Percentiles rank a stretch among this genome's conserved stretches.
Conservation (phyloP, 2,329 filamentous ascomycete genomes). For the Teratosphaeria destructans region DNA sequence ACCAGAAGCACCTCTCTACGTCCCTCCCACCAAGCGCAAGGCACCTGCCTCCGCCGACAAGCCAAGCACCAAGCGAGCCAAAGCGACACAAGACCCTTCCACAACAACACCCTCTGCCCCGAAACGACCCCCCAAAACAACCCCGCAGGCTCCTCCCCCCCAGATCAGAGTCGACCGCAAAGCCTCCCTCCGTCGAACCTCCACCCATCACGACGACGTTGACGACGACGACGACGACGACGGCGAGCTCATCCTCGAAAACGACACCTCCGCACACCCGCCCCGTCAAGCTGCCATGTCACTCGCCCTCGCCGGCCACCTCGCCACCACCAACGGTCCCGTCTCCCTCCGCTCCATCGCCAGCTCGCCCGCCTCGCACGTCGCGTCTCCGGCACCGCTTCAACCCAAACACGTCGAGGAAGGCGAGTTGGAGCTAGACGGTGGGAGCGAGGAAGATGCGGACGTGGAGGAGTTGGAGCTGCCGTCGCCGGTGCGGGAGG, state of each 20-base stretch:
- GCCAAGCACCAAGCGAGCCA: constrained; percentile 16
- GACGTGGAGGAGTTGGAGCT: neutral
- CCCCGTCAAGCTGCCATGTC: neutral
- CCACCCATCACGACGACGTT: constrained; percentile 5
- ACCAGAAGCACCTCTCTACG: constrained; percentile 9
- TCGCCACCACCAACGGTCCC: neutral
- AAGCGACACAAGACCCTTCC: constrained; percentile 15
- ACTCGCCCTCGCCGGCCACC: neutral
- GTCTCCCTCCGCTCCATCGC: neutral
- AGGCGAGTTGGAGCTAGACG: neutral
- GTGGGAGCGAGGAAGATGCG: neutral
- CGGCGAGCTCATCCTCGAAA: constrained; percentile 26
- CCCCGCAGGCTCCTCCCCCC: neutral
- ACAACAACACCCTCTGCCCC: neutral
- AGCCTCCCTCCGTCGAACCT: constrained; percentile 12
- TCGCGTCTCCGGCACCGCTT: neutral
- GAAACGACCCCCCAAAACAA: neutral
- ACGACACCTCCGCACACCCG: constrained; percentile 9
- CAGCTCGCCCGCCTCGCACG: neutral
- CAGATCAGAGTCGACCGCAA: constrained; percentile 20
- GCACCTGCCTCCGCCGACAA: constrained; percentile 9
- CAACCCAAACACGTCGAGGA: neutral
- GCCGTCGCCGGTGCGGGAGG: neutral
- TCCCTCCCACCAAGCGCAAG: constrained; percentile 14
- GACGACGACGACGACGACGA: constrained; percentile 19